Base-by-base conservation (phyloP, 2,329 filamentous ascomycete species). In the Aspergillus ibericus region DNA sequence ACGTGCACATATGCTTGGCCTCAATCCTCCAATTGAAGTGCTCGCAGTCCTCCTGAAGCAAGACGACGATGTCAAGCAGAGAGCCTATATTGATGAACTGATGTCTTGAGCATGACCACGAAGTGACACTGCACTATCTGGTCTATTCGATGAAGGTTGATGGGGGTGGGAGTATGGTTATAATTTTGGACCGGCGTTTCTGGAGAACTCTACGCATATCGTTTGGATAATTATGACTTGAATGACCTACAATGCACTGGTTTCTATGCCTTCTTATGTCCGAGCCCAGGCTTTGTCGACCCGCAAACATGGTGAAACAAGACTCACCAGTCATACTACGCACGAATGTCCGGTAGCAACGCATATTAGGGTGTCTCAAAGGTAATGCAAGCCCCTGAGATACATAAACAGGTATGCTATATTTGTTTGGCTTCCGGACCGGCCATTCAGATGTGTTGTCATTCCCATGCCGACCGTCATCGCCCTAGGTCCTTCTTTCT, bases 11-110 rank as follows among this genome's bases (percentile, higher is more conserved):
- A 82, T 82, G 56, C 80, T 99, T n/a, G 88, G 89, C 3, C 81
- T 99, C n/a, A 83, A 88, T 32, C 95, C 95, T 1, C 93, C 95
- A 0, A 83, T 96, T 25, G 93, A 98, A 74, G 92, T 97, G 3
- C 82, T 98, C 5, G 91, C 92, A 0, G 90, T 98, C 15, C 77
- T 98, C 48, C 68, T 96, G 55, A 88, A 87, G 70, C 88, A 83
- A 5, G 83, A 75, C 53, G 65, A 68, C 5, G 60, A 60, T n/a
- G 59, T 62, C 13, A 69, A 69, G 15, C 84, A 95, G 75, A 82
- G 81, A 63, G 90, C 93, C 20, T 85, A 93, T 85, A 70, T 81
- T 83, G 80, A 75, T 42, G 71, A 73, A 42, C 52, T 76, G 48
- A 59, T 76, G 58, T 74, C 72, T 42, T 76, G 63, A 70, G 27